Conservation (phyloP, 208 protist genomes). For the Wallacemonas collosoma region DNA sequence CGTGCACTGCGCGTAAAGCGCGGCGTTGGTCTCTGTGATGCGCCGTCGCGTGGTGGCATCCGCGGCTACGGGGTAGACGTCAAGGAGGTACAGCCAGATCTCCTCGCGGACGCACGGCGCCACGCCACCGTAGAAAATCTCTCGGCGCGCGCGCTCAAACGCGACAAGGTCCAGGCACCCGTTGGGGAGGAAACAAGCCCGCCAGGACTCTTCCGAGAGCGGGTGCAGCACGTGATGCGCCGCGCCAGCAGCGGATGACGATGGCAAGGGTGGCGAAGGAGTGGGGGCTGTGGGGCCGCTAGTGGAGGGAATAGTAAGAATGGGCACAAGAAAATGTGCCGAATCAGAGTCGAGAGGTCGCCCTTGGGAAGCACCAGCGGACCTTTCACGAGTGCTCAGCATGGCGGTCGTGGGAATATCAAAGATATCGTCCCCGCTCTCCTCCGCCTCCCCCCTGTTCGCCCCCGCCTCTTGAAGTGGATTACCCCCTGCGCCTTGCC, state of each 20-base stretch:
- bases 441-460: not conserved
- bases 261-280: not conserved
- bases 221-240: not conserved
- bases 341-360: not conserved
- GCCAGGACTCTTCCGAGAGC: slow-evolving; percentile 38
- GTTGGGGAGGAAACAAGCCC: slow-evolving; percentile 28
- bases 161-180: slow-evolving; percentile 24
- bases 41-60: slow-evolving; percentile 36
- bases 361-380: too few relatives aligned
- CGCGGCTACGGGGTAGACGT: slow-evolving; percentile 44
- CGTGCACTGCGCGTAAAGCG: slow-evolving; percentile 62
- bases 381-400: not conserved
- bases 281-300: not conserved
- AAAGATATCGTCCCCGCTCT: slow-evolving; percentile 2
- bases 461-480: not conserved
- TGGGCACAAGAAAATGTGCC: not conserved
- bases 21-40: slow-evolving; percentile 26
- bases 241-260: not conserved
- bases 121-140: slow-evolving; percentile 45
- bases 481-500: not conserved
- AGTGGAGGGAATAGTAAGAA: not conserved
- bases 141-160: slow-evolving; percentile 22
- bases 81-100: slow-evolving; percentile 83
- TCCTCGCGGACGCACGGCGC: slow-evolving; percentile 43
- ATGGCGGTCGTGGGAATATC: slow-evolving; percentile 14